Evolutionary conservation across 371 early-diverging fungal species (phyloP), one percentile per base, ranked within the genome.

Genomic region (Mucor saturninus): DNA sequence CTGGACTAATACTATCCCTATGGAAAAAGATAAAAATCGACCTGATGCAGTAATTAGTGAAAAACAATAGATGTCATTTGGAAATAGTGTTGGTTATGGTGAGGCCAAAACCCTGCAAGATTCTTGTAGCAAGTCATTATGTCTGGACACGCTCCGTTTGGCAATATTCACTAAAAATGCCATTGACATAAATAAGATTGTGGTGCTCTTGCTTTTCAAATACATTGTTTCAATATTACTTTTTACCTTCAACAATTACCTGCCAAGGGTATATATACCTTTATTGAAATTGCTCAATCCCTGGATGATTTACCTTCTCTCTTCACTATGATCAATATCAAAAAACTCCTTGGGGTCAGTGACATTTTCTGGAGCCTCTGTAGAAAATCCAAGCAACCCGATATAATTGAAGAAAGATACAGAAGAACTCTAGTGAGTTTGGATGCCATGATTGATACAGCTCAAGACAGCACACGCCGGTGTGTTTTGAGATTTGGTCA

Each of bases 1-100:
- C 37, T 72, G 71, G 76, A 72, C 65, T 29, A 68, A 72, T 64
- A 10, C 65, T 38, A 61, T 63, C 11, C 66, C 71, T 50, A 66
- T 35, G 21, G 69, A 68, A 66, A 55, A 56, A 56, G 67, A 64
- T n/a, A 65, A 67, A 61, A 50, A 30, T 49, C 70, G 69, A 38
- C 71, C 70, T 28, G 71, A 72, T 68, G 68, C 69, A 29, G 62
- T 66, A 38, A 64, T 76, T 28, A 57, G 48, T 53, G 61, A 70
- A 72, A 72, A 67, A 60, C 49, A 7, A 54, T 56, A 62, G 37
- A 29, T 62, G 57, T 29, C 49, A 53, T 67, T 61, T 54, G 58
- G 53, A 61, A 54, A 11, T 57, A 61, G 58, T 58, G 39, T 67
- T 13, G 61, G 62, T 32, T 57, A 46, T 40, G 67, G 67, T 32